Base-by-base conservation (phyloP, 495 filamentous ascomycete species). In the Neurospora sp. region DNA sequence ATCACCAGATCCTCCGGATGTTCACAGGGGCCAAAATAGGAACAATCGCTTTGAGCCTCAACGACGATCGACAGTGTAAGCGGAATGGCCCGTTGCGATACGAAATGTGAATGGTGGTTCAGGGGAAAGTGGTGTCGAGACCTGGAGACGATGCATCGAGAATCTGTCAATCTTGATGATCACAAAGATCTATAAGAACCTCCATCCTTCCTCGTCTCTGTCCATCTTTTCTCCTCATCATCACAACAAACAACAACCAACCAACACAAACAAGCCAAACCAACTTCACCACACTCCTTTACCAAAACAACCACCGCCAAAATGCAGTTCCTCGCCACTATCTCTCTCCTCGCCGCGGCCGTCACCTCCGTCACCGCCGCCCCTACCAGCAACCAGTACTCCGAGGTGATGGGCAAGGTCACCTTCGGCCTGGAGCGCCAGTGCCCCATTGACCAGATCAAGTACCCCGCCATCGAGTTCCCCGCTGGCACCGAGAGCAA, bases 351-450 rank as follows among this genome's bases (percentile, higher is more conserved):
- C 27, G 23, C 27, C 54, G 54, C 54, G 23, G 54, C 54, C 54
- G 23, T 66, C 27, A 8, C 27, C 27, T 66, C 54, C 14, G 54
- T 66, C 23, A 1, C 54, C 3, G 54, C 54, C 54, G 54, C 54
- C 12, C 54, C 54, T 6, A 62, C 54, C 20, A 12, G 2, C 54
- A 62, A 66, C 54, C 74, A 78, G 69, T 79, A 76, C 73, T 74
- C 70, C 3, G 74, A 79, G 60, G 78, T 83, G 5, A 79, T 83
- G 5, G 77, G 75, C 11, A 82, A 83, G 23, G 86, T 91, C 78
- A 91, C 91, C 89, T 90, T 92, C 7, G 90, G 91, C 75, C 89
- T 91, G 74, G 79, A 92, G 8, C 92, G 90, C 89, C 84, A 91
- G 81, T 92, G 89, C 88, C 83, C 90, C 41, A 76, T 92, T 8